Evolutionary conservation across 2,329 filamentous ascomycete species (phyloP), one percentile per base, ranked within the genome.

Genomic region (Fusarium solani-melongenae): DNA sequence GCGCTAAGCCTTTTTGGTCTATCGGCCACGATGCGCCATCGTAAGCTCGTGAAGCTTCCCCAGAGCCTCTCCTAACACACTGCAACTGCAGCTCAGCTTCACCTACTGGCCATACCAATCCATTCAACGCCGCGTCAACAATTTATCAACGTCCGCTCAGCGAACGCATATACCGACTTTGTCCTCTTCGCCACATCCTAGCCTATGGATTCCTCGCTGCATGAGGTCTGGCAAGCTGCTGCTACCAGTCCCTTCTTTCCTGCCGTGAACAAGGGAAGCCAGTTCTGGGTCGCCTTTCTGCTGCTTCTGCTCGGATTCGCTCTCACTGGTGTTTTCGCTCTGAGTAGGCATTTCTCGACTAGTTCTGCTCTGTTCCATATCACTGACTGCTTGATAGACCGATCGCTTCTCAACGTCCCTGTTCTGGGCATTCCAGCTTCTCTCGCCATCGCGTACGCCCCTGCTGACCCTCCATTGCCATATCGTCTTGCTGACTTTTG

Each of bases 191-290:
- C 51, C 46, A 58, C 70, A 73, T 51, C 64, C 46, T 66, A 71
- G 81, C 88, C 87, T 86, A 93, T 94, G 92, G 92, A 93, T 90
- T 90, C 91, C 81, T 94, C 93, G 88, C 87, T 97, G 84, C 91
- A 92, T 85, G 91, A 96, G 84, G 89, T 97, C 86, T 98, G 96
- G 96, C 93, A 97, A 89, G 93, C 94, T 88, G 94, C 95, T 86
- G 90, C 93, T 84, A 90, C 91, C 88, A 93, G 91, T 86, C 94
- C 95, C 72, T 98, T 96, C 86, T 85, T 92, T 78, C 95, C 96
- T 71, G 82, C 91, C 66, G 86, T 98, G 79, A 89, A 89, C 82
- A 98, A 98, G 87, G 89, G 91, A 80, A 91, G 87, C 81, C 96
- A 98, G 78, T 96, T 98, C 86, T 85, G 90, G 76, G 87, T 98